Base-by-base conservation (phyloP, 208 protist genomes). In the Tritrichomonas foetus region DNA sequence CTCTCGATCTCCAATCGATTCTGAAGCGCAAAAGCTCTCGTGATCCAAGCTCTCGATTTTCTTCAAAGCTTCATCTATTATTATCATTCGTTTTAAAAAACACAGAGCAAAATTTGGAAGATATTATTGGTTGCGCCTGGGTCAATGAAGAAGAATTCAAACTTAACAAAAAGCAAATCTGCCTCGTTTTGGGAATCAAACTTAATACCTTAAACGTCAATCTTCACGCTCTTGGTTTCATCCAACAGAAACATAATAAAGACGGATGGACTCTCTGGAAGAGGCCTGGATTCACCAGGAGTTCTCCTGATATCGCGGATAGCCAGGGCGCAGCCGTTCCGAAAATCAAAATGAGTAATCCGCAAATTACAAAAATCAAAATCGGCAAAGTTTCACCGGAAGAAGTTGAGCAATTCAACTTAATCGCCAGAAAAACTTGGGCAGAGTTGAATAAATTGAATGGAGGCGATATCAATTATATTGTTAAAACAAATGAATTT, bases 161-260 rank as follows among this genome's bases (percentile, higher is more conserved):
- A 27, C 33, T 89, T 20, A 61, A 57, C 13, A 89, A 89, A 47
- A n/a, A n/a, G 57, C 53, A 53, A 33, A 20, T 89, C 5, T 44
- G 14, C 8, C 3, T 41, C 1, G 78, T 89, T 57, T 44, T 89
- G 47, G 47, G 47, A 61, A 89, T 89, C 39, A 89, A 89, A 89
- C n/a, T 89, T 33, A 89, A 89, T 61, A 89, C 78, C 20, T 36
- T 89, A 33, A 89, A 89, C 47, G 78, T 89, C 3, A 89, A 89
- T 89, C 47, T 89, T 53, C 8, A 47, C 20, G 47, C 25, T 57
- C 47, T 53, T n/a, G 5, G 5, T 8, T 89, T 89, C 47, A 47
- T 57, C 11, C 78, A 89, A 30, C 30, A 47, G 11, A 25, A 89
- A 39, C 47, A 57, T 49, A 33, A 89, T 39, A 89, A 89, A 39